Evolutionary conservation across 768 basidiomycete genomes (phyloP).

Genomic region (Termitomyces eurrhizus): DNA sequence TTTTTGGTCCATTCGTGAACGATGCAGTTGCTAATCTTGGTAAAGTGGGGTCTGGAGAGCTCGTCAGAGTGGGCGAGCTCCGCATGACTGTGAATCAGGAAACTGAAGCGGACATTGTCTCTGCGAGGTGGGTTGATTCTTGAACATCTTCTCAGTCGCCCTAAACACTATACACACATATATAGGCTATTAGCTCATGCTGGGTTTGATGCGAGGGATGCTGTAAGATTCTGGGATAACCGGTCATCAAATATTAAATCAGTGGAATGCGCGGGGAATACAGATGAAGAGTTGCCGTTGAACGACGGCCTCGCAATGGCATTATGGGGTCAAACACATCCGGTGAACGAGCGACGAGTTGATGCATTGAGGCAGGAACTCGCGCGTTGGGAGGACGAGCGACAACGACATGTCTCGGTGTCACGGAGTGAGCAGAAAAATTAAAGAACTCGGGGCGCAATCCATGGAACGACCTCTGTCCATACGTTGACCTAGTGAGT

Average conservation of each 20-base stretch:
- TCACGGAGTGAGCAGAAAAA: not conserved
- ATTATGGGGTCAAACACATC: slow-evolving; percentile 61
- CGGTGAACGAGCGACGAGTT: slow-evolving; percentile 62
- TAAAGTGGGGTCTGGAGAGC: slow-evolving; percentile 71
- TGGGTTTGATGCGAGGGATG: slow-evolving; percentile 82
- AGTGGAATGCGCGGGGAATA: slow-evolving; percentile 40
- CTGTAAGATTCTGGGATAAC: slow-evolving; percentile 81
- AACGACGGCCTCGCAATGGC: slow-evolving; percentile 30
- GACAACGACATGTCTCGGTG: slow-evolving; percentile 24
- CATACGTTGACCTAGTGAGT: not conserved
- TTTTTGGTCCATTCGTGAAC: slow-evolving; percentile 93
- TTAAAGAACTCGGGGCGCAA: not conserved
- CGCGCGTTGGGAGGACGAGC: slow-evolving; percentile 61
- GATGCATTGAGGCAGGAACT: slow-evolving; percentile 63
- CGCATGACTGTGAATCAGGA: slow-evolving; percentile 85
- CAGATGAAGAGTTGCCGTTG: slow-evolving; percentile 4
- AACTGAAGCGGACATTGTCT: slow-evolving; percentile 90
- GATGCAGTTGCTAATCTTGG: slow-evolving; percentile 86
- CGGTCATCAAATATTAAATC: slow-evolving; percentile 35
- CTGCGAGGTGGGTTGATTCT: slow-evolving; percentile 56
- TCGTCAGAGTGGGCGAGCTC: slow-evolving; percentile 64
- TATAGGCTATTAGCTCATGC: slow-evolving; percentile 85
- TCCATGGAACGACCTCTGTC: not conserved
- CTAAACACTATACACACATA: not conserved
- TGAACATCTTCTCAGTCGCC: not conserved